Evolutionary conservation across 805 yeast species (phyloP), one percentile per base, ranked within the genome.

Genomic region (Yarrowia porcina): DNA sequence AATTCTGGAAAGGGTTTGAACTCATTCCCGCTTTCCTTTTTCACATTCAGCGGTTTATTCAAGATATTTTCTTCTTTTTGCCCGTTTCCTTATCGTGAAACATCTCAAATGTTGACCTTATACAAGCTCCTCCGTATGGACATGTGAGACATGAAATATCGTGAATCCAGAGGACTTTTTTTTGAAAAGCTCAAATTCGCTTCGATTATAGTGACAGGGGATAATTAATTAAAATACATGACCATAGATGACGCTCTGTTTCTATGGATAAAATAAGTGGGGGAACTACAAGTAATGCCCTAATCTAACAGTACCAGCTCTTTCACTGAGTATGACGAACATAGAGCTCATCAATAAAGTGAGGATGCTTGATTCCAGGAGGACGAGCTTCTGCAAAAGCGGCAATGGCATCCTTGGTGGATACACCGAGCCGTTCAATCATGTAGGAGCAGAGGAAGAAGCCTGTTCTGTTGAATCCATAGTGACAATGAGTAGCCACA

Each of bases 401-500:
- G 12, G 77, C 80, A 15, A 88, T 77, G 0, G 93, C 89, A 50
- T 85, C 88, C 36, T 76, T 75, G 2, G 87, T 89, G 3, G 79
- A 69, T 82, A 87, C 82, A 0, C 84, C 84, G 32, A 82, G 71
- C 59, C 74, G 75, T 68, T 86, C 90, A 23, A 88, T 79, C 68
- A 88, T 74, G 70, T 84, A 88, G 69, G 88, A 82, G 69, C 89
- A 85, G 18, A 88, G 82, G 57, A 88, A 77, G 68, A 83, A 88
- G 2, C 94, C 93, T 0, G 93, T 88, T 63, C 93, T 76, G 71
- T 88, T 88, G 73, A 87, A 89, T 6, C 93, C 94, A 70, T 88
- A 88, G 71, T 88, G 94, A 70, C 94, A 88, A 72, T 88, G 94
- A 8, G 88, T 87, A 0, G 82, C 90, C 7, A 86, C 74, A 25